Evolutionary conservation across 78 protist genomes (phyloP).

Genomic region (Bodo saltans): DNA sequence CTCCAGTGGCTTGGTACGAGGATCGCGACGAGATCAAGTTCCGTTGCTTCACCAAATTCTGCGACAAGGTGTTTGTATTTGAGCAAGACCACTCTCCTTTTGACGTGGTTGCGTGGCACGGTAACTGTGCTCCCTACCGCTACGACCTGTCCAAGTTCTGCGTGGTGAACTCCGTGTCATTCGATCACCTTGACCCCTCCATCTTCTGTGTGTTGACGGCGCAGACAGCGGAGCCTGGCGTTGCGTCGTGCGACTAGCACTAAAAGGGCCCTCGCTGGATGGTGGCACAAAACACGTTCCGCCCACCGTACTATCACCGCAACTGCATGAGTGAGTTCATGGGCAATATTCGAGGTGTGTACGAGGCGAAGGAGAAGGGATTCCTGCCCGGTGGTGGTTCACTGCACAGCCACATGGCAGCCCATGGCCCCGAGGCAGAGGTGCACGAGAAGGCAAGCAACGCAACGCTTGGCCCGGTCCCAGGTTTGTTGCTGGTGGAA

Average conservation of each 20-base stretch:
- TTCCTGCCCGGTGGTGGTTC: constrained; percentile 61
- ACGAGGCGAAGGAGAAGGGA: constrained; percentile 82
- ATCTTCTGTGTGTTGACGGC: constrained; percentile 92
- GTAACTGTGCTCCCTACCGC: constrained; percentile 90
- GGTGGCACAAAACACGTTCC: constrained; percentile 84
- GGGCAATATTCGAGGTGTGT: constrained; percentile 85
- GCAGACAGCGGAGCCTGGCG: constrained; percentile 77
- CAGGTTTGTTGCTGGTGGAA: no score
- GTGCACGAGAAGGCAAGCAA: constrained; percentile 55
- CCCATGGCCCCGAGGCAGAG: constrained; percentile 90
- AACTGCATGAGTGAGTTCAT: constrained; percentile 90
- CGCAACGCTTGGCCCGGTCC: constrained; percentile 14
- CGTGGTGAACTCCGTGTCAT: constrained; percentile 79
- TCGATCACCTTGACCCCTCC: constrained; percentile 92
- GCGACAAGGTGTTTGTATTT: constrained; percentile 46
- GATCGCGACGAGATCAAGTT: constrained; percentile 9
- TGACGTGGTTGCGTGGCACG: constrained; percentile 95
- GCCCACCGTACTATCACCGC: constrained; percentile 92
- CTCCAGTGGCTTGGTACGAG: constrained; percentile 81
- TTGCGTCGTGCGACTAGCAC: constrained; percentile 86
- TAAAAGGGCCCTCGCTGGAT: constrained; percentile 90
- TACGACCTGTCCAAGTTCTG: constrained; percentile 74
- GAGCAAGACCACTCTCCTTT: constrained; percentile 55
- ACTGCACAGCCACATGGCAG: constrained; percentile 75
- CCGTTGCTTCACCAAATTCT: constrained; percentile 60